Conservation (phyloP, 208 protist species). For the Crithidia fasciculata region DNA sequence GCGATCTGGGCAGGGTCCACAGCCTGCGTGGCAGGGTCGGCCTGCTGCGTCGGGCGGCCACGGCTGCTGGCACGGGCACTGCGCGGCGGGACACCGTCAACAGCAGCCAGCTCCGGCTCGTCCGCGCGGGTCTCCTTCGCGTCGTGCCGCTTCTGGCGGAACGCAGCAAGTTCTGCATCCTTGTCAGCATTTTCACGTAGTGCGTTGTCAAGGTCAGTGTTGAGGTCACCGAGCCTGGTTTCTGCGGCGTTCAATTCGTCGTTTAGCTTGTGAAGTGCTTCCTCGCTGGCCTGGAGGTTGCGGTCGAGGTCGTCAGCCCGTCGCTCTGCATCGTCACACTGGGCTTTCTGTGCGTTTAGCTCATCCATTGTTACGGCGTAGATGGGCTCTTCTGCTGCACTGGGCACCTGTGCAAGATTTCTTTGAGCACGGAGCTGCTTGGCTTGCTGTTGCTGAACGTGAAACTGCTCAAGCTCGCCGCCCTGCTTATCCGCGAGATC, state of each 20-base stretch:
- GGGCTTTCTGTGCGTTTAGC: conserved; percentile 28
- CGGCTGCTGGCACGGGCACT: no score
- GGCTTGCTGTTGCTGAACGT: conserved; percentile 54
- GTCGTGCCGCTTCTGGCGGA: no score
- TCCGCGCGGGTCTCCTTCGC: no score
- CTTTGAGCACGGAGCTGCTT: conserved; percentile 52
- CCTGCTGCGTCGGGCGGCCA: no score
- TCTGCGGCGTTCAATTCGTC: conserved; percentile 8
- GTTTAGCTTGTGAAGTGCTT: conserved; percentile 12
- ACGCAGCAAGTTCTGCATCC: conserved; percentile 19
- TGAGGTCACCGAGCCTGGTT: background rate
- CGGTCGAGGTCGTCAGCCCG: conserved; percentile 33
- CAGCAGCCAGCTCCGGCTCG: no score
- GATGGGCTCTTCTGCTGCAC: conserved; percentile 32
- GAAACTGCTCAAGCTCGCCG: conserved; percentile 42
- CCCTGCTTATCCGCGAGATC: conserved; percentile 53
- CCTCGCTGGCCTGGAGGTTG: conserved; percentile 21
- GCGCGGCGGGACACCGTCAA: no score
- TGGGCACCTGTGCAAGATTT: conserved; percentile 38
- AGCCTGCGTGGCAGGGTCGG: no score
- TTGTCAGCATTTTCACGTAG: conserved; percentile 4
- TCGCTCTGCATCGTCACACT: conserved; percentile 17
- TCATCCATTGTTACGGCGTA: conserved; percentile 63
- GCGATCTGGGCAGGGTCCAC: no score
- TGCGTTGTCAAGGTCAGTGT: background rate